Conservation (phyloP, 2,329 filamentous ascomycete genomes). For the Ceratocystis smalleyi region DNA sequence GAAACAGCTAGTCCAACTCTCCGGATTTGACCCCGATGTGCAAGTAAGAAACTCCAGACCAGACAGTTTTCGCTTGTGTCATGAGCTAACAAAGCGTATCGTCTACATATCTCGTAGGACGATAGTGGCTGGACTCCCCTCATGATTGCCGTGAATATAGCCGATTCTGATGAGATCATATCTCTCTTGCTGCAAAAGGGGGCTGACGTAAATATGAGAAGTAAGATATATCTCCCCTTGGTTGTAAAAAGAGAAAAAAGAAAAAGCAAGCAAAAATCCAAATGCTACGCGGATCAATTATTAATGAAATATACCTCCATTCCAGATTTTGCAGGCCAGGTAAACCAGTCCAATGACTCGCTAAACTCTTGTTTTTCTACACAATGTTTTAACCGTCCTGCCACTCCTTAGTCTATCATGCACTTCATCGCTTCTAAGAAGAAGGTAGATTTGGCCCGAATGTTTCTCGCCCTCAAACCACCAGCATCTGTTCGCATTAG, state of each 20-base stretch:
- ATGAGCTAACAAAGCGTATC: background rate
- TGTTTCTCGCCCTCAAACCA: constrained; percentile 54
- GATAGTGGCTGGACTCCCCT: constrained; percentile 68
- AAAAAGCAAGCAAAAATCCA: no score
- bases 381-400: background rate
- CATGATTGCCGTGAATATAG: constrained; percentile 66
- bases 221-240: constrained; percentile 26
- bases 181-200: constrained; percentile 51
- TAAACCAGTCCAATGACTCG: constrained; percentile 20
- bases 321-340: constrained; percentile 50
- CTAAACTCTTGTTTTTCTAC: background rate
- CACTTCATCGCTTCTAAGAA: constrained; percentile 87
- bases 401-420: constrained; percentile 52
- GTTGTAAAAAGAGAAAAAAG: no score
- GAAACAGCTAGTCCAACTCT: constrained; percentile 51
- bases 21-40: constrained; percentile 69
- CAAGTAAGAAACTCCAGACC: constrained; percentile 36
- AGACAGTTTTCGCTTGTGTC: background rate
- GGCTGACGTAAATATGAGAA: constrained; percentile 60
- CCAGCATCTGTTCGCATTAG: constrained; percentile 62
- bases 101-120: constrained; percentile 34
- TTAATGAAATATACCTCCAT: constrained; percentile 16
- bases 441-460: constrained; percentile 65
- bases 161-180: constrained; percentile 54
- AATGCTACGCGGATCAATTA: background rate